Conservation (phyloP, 768 basidiomycete genomes). For the Tulasnella sp. region DNA sequence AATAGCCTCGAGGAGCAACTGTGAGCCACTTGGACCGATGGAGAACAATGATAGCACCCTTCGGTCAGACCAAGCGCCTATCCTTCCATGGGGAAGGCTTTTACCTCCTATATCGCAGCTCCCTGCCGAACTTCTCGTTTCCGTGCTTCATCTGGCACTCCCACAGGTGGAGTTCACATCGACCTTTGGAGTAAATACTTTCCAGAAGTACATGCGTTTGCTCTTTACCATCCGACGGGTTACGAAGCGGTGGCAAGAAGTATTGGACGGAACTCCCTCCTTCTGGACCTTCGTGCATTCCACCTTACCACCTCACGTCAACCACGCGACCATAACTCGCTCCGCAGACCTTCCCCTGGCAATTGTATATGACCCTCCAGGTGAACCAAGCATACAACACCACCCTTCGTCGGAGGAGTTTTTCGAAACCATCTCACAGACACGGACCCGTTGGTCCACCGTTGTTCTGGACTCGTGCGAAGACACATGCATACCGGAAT, state of each 20-base stretch:
- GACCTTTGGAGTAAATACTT: background rate
- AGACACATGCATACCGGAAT: background rate
- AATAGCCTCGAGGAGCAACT: too few species aligned
- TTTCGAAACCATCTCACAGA: background rate
- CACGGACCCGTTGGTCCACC: background rate
- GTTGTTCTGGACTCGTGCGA: too few species aligned
- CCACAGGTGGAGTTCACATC: background rate
- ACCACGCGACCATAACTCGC: background rate
- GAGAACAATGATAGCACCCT: too few species aligned
- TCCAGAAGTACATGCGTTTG: background rate
- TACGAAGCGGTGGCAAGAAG: background rate
- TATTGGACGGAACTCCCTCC: background rate
- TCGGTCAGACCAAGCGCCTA: background rate
- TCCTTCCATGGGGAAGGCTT: background rate
- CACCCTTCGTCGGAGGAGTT: background rate
- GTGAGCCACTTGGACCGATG: too few species aligned
- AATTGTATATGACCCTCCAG: background rate
- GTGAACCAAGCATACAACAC: background rate
- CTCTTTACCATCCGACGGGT: background rate
- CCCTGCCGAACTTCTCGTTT: background rate
- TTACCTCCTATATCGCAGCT: background rate
- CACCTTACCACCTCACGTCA: background rate
- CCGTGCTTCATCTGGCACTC: background rate
- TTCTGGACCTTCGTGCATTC: background rate
- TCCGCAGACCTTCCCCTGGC: background rate